Base-by-base conservation (phyloP, 2,329 filamentous ascomycete species). In the Talaromyces funiculosus region DNA sequence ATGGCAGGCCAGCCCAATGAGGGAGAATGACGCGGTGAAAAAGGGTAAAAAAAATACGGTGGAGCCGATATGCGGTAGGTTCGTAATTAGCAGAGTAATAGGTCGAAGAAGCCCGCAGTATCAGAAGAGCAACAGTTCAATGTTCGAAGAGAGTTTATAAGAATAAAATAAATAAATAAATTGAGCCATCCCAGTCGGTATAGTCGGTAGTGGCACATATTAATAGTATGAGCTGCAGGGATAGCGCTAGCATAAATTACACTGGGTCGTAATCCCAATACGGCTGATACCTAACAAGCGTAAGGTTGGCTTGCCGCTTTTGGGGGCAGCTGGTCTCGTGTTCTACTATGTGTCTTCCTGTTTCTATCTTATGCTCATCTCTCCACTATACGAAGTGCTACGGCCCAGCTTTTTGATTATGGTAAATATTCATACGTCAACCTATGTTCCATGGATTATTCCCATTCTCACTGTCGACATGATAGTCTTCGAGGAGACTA, bases 11-110 rank as follows among this genome's bases (percentile, higher is more conserved):
- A 57, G 47, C 57, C 43, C 57, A 59, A 58, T 51, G 56, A 40
- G 56, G 43, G 43, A 51, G 56, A 59, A 33, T 59, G 57, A 51
- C 57, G 57, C 57, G 57, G 45, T 59, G 57, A 53, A 53, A 53
- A 54, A 4, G 51, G 20, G 2, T 37, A 40, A 26, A 58, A 58
- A 59, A 59, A 59, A 10, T 37, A 31, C 45, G 53, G 57, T 53
- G 57, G 57, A 53, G 45, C 57, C 57, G 57, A 31, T 47, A 47
- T 24, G 29, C 54, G 26, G 42, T n/a, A 40, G 37, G 45, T n/a
- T 53, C 24, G 56, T n/a, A 22, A 45, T 45, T 26, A 45, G 42
- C 10, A 18, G 38, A 9, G 12, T 20, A 6, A 18, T n/a, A 10
- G 10, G n/a, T 16, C n/a, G 33, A 24, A 26, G 18, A 16, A 37